Percentiles rank a stretch among this genome's conserved stretches.
These are phyloP conservation scores for Diaporthe amygdali DNA, from an alignment of 2,329 filamentous ascomycete genomes.

Conservation along the genomic window DNA sequence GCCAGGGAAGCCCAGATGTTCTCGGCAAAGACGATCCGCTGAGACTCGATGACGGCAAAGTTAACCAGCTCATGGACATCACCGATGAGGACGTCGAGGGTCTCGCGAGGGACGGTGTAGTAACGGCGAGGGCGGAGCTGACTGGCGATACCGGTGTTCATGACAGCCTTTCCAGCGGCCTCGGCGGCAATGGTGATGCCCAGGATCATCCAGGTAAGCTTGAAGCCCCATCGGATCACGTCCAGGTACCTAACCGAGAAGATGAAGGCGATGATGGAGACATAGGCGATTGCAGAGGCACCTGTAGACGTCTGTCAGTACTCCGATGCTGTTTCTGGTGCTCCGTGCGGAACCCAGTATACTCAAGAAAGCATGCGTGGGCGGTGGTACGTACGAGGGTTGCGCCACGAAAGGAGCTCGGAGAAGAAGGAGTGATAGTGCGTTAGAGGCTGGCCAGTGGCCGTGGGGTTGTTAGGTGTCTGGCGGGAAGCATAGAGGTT, in stretches of 20 bases:
- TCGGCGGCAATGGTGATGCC: conserved; percentile 66
- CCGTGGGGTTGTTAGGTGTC: conserved; percentile 57
- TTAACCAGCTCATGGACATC: conserved; percentile 73
- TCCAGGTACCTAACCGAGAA: conserved; percentile 70
- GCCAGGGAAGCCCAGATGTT: conserved; percentile 64
- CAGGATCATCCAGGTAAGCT: conserved; percentile 68
- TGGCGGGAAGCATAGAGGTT: conserved; percentile 63
- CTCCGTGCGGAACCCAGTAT: not conserved
- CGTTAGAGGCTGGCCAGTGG: conserved; percentile 67
- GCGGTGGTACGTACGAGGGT: conserved; percentile 59
- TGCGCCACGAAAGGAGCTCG: conserved; percentile 72
- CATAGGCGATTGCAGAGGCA: conserved; percentile 69
- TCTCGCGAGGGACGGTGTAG: conserved; percentile 68
- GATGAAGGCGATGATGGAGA: conserved; percentile 62
- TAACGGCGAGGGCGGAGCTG: conserved; percentile 72
- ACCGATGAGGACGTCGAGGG: conserved; percentile 64
- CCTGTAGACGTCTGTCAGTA: conserved; percentile 47
- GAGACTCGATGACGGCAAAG: conserved; percentile 74
- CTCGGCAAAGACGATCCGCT: conserved; percentile 72
- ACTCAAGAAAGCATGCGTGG: not conserved
- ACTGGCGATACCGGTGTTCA: conserved; percentile 66
- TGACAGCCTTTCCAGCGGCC: conserved; percentile 62
- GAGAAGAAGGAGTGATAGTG: conserved; percentile 76
- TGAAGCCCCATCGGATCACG: conserved; percentile 68
- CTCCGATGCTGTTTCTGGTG: not conserved